Percentiles rank a stretch among this genome's conserved stretches.
Evolutionary conservation across 768 basidiomycete genomes (phyloP).

Genomic region (Tulasnella sp.): DNA sequence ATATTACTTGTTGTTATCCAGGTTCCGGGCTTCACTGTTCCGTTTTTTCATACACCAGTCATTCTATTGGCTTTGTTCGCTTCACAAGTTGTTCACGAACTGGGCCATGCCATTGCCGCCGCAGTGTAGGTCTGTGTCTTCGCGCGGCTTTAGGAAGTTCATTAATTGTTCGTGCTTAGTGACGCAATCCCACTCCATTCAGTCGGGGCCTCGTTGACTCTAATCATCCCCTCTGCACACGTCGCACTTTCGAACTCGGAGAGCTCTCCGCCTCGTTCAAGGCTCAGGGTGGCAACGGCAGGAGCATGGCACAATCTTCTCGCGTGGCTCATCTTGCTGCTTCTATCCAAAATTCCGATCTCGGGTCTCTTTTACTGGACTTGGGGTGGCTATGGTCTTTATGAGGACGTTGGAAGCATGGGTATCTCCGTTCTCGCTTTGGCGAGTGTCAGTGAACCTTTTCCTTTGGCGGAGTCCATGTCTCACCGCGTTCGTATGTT

Average conservation of each 20-base stretch:
- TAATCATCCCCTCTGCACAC: slow-evolving; percentile 63
- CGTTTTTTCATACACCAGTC: slow-evolving; percentile 54
- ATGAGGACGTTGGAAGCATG: slow-evolving; percentile 37
- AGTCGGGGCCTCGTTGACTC: slow-evolving; percentile 47
- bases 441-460: slow-evolving; percentile 34
- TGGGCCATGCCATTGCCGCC: slow-evolving; percentile 66
- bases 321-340: slow-evolving; percentile 29
- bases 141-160: background rate
- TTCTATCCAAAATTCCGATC: background rate
- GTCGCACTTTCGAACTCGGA: slow-evolving; percentile 42
- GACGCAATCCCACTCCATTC: slow-evolving; percentile 52
- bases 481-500: background rate
- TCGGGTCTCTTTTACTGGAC: slow-evolving; percentile 21
- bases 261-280: slow-evolving; percentile 24
- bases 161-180: slow-evolving; percentile 27
- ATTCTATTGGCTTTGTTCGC: slow-evolving; percentile 50
- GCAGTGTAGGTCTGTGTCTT: slow-evolving; percentile 43
- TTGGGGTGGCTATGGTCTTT: slow-evolving; percentile 33
- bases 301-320: slow-evolving; percentile 73
- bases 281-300: slow-evolving; percentile 52
- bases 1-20: slow-evolving; percentile 22
- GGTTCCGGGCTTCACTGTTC: slow-evolving; percentile 78
- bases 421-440: slow-evolving; percentile 50
- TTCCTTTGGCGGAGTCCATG: background rate
- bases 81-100: slow-evolving; percentile 66